These are phyloP conservation scores for Linum lewisii DNA, from an alignment of 345 rosid species.

Conservation along the genomic window DNA sequence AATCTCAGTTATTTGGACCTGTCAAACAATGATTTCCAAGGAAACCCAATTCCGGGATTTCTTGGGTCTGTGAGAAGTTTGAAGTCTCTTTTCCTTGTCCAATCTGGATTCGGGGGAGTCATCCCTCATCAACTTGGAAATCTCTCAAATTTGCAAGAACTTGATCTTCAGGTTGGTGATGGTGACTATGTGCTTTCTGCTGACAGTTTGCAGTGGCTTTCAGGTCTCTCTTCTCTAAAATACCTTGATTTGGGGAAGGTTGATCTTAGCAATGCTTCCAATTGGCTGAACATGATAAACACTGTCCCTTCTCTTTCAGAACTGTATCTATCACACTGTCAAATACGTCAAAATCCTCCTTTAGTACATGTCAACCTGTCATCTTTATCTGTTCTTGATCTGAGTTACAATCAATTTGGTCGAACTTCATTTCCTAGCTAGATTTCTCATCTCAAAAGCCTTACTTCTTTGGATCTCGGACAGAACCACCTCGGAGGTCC, in stretches of 20 bases:
- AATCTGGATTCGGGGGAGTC: neutral
- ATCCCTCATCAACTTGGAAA: conserved; percentile 4
- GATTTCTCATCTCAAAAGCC: neutral
- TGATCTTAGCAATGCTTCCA: neutral
- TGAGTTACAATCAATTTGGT: neutral
- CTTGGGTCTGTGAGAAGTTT: conserved; percentile 1
- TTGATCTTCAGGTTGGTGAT: neutral
- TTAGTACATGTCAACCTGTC: neutral
- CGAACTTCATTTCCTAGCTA: neutral
- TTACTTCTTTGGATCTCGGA: neutral
- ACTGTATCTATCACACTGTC: neutral
- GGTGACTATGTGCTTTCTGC: neutral
- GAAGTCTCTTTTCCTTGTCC: neutral
- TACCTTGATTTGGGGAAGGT: conserved; percentile 1
- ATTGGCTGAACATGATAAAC: neutral
- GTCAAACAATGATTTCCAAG: neutral
- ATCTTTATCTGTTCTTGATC: neutral
- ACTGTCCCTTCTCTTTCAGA: neutral
- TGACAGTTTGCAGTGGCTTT: conserved; percentile 3
- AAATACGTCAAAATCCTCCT: neutral
- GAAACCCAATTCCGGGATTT: neutral
- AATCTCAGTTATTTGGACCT: conserved; percentile 8
- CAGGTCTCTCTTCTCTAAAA: neutral
- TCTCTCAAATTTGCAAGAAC: neutral
- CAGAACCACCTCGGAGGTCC: neutral